Evolutionary conservation across 2,329 filamentous ascomycete species (phyloP), one percentile per base, ranked within the genome.

Genomic region (Diaporthe citri): DNA sequence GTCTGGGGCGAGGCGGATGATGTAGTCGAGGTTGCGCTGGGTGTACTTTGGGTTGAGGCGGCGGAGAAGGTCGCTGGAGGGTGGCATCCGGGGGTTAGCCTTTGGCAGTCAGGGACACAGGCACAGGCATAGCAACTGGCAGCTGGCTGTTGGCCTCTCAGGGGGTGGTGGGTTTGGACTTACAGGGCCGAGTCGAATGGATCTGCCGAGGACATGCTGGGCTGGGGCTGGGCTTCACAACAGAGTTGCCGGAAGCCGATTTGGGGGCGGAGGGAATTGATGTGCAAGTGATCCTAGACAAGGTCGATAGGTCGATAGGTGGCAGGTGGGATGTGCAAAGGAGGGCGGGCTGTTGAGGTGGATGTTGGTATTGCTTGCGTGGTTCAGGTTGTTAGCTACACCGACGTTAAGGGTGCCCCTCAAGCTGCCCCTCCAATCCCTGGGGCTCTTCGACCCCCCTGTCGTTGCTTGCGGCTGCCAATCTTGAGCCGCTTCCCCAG

Each of bases 11-110:
- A 99, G 93, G 74, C 90, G 88, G 85, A 98, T 97, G 83, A 99
- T 95, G 81, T 93, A 90, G 85, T 94, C 93, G 81, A 99, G 94
- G 87, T 99, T 97, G 77, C 90, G 86, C 81, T 95, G 90, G 73
- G 96, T 98, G 86, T 97, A 92, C 84, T 97, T 97, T 57, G 97
- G 97, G 87, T 98, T 97, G 77, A 99, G 93, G 78, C 97, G 97
- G 80, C 97, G 96, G 85, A 99, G 96, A 83, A 99, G 96, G 88
- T 99, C 97, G 82, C 97, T 98, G 84, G 66, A 48, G 55, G 43
- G 28, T 66, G 60, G 60, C 56, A 76, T n/a, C 39, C 62, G 41
- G 51, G 55, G 52, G 31, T 75, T 60, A 62, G 56, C 57, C 71
- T 70, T 46, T n/a, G 57, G 36, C 34, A 56, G 67, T 59, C 46